These are phyloP conservation scores for Monilinia fructigena DNA, from an alignment of 2,329 filamentous ascomycete genomes.

Conservation along the genomic window DNA sequence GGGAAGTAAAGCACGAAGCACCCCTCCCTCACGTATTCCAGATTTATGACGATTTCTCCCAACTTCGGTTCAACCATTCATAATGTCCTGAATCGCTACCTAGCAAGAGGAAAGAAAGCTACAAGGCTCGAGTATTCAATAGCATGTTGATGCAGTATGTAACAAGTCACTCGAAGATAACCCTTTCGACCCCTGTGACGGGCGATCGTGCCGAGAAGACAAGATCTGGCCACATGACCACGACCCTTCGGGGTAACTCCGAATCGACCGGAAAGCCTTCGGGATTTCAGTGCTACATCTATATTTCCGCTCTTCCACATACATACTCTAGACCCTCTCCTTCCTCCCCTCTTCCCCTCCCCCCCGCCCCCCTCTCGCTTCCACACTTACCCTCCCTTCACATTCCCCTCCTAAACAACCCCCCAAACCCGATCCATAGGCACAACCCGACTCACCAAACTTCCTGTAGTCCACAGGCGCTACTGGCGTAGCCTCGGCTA, in stretches of 20 bases:
- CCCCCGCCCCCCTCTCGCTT: neutral
- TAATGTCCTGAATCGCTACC: neutral
- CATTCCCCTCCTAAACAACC: neutral
- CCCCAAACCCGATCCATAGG: neutral
- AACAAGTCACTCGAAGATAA: neutral
- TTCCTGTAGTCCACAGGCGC: neutral
- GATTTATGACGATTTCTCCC: neutral
- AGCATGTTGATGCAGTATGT: neutral
- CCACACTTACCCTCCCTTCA: neutral
- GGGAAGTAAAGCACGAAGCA: neutral
- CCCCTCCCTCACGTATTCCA: constrained; percentile 1
- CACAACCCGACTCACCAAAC: neutral
- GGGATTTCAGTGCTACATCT: neutral
- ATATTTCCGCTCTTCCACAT: neutral
- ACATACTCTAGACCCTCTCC: neutral
- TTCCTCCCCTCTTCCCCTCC: too few species aligned
- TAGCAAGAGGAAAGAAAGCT: neutral
- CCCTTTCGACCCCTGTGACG: neutral
- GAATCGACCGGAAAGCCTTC: constrained; percentile 1
- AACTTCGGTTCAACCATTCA: constrained; percentile 5
- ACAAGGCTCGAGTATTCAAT: neutral
- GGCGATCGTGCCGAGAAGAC: neutral
- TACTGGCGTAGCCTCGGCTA: constrained; percentile 1
- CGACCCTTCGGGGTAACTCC: neutral
- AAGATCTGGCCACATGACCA: neutral